Conservation (phyloP, 352 stramenopile genomes). For the Phytopythium delawarense region DNA sequence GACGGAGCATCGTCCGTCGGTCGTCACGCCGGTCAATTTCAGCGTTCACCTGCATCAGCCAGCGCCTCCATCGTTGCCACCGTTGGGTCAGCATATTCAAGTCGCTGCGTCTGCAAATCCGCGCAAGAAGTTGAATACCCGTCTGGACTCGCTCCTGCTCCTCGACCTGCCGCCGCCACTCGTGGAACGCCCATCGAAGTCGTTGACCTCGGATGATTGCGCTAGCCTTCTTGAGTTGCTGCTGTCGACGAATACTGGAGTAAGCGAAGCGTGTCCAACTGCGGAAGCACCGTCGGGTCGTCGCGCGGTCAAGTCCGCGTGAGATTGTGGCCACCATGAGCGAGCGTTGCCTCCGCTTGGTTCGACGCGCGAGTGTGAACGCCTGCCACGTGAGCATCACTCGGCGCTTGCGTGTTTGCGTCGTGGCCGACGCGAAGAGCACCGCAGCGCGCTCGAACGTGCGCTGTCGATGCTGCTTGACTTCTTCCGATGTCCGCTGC, state of each 20-base stretch:
- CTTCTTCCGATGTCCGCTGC: not conserved
- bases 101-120: not conserved
- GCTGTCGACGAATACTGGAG: not conserved
- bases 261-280: conserved; percentile 2
- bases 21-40: not conserved
- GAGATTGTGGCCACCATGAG: not conserved
- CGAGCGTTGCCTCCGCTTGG: not conserved
- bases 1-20: not conserved
- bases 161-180: not conserved
- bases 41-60: not conserved
- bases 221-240: not conserved
- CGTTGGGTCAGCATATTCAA: not conserved
- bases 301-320: not conserved
- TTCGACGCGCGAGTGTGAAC: not conserved
- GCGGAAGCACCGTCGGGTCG: not conserved
- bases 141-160: not conserved
- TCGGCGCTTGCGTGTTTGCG: not conserved
- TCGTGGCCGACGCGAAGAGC: conserved; percentile 3
- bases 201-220: not conserved
- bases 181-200: not conserved
- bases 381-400: conserved; percentile 6
- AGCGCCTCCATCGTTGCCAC: conserved; percentile 1
- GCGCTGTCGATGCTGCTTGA: conserved; percentile 3
- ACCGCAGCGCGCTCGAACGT: not conserved
- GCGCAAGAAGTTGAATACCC: not conserved